phyloP scores from a whole-genome alignment of 345 rosid genomes.

The Anacardium occidentale region DNA sequence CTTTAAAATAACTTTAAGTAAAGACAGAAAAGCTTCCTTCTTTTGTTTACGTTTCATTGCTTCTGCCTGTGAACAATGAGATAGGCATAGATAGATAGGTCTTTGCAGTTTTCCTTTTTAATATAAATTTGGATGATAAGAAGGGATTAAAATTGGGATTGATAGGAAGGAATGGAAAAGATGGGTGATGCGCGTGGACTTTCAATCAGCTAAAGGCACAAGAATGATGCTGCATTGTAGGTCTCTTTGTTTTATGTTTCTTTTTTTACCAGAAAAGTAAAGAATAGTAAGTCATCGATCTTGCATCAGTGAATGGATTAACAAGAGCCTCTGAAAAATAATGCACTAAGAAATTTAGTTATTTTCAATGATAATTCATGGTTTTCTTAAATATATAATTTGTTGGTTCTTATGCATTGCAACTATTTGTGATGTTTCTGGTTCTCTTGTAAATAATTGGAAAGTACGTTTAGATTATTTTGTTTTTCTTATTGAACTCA shows the following conservation, averaged over 20 bases:
- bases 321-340: conserved; percentile 1
- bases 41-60: neutral
- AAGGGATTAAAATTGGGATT: conserved; percentile 46
- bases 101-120: conserved; percentile 15
- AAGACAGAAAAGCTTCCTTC: neutral
- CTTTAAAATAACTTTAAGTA: conserved; percentile 22
- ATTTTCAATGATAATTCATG: neutral
- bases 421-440: neutral
- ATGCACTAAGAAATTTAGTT: too few relatives aligned
- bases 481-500: neutral
- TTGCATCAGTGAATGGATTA: conserved; percentile 9
- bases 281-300: conserved; percentile 3
- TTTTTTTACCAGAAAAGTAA: conserved; percentile 15
- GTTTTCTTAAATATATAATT: neutral
- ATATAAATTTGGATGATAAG: conserved; percentile 37
- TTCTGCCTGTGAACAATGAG: neutral
- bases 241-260: conserved; percentile 43
- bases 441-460: conserved; percentile 2
- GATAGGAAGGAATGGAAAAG: conserved; percentile 64
- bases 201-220: conserved; percentile 71
- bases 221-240: conserved; percentile 68
- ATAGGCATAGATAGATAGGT: conserved; percentile 13
- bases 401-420: neutral
- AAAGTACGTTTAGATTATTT: neutral
- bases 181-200: conserved; percentile 76